Conservation (phyloP, 2,329 filamentous ascomycete species). For the Calonectria hawksworthii region DNA sequence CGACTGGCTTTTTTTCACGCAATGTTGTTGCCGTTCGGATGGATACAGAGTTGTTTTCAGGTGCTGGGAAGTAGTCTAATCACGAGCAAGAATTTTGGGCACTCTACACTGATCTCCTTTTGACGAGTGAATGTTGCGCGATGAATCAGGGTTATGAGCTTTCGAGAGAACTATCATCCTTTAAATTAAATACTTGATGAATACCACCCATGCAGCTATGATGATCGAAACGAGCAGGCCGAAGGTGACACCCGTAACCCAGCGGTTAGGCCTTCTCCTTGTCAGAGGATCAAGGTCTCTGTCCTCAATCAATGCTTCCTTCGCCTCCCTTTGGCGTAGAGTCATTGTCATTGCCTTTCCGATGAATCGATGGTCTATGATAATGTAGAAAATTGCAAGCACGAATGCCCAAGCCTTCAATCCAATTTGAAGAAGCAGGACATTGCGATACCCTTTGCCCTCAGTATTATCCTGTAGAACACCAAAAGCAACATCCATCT, state of each 20-base stretch:
- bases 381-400: conserved; percentile 34
- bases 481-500: conserved; percentile 45
- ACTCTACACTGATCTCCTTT: no score
- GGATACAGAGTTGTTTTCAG: neutral
- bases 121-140: no score
- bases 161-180: no score
- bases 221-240: conserved; percentile 32
- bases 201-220: conserved; percentile 33
- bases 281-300: conserved; percentile 36
- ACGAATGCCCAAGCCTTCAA: conserved; percentile 40
- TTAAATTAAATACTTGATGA: conserved; percentile 40
- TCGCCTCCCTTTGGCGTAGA: conserved; percentile 28
- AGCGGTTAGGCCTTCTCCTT: conserved; percentile 29
- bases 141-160: no score
- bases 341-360: conserved; percentile 42
- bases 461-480: conserved; percentile 40
- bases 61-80: neutral
- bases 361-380: conserved; percentile 37
- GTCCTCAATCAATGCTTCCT: conserved; percentile 32
- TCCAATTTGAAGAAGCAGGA: conserved; percentile 31
- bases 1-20: neutral
- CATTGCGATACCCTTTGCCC: conserved; percentile 34
- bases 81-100: neutral
- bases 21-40: neutral
- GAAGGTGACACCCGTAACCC: conserved; percentile 29